These are phyloP conservation scores for Stephania japonica DNA, from an alignment of 164 flowering plant species.

Conservation along the genomic window DNA sequence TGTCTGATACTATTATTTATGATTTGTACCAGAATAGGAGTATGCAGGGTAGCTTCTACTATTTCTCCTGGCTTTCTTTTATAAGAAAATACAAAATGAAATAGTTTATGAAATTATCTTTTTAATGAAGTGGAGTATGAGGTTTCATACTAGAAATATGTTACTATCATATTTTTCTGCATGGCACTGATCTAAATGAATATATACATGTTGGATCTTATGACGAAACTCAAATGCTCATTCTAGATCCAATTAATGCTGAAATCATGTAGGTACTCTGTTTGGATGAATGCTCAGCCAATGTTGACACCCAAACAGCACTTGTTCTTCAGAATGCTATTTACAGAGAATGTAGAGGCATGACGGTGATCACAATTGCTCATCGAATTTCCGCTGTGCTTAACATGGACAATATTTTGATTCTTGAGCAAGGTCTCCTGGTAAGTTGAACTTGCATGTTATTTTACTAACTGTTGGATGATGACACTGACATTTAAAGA, in stretches of 20 bases:
- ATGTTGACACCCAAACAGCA: slow-evolving; percentile 69
- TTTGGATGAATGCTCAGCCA: slow-evolving; percentile 97
- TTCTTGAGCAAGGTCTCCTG: slow-evolving; percentile 79
- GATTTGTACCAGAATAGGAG: not conserved
- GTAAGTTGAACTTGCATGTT: slow-evolving; percentile 27
- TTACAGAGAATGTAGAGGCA: slow-evolving; percentile 60
- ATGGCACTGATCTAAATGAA: not conserved
- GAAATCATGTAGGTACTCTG: slow-evolving; percentile 61
- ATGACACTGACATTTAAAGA: too few relatives aligned
- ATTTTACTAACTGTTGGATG: not conserved
- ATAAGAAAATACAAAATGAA: not conserved
- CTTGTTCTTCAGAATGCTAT: slow-evolving; percentile 58
- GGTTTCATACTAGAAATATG: not conserved
- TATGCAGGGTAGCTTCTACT: not conserved
- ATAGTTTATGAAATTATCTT: not conserved
- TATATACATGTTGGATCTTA: not conserved
- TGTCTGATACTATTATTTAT: not conserved
- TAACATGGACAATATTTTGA: slow-evolving; percentile 67
- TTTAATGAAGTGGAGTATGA: not conserved
- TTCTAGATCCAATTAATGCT: not conserved
- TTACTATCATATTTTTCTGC: not conserved
- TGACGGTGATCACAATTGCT: slow-evolving; percentile 87
- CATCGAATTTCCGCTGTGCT: slow-evolving; percentile 90
- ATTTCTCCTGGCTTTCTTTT: not conserved
- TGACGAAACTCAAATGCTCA: not conserved